These are phyloP conservation scores for Suillus spraguei DNA, from an alignment of 768 basidiomycete species.

Conservation along the genomic window DNA sequence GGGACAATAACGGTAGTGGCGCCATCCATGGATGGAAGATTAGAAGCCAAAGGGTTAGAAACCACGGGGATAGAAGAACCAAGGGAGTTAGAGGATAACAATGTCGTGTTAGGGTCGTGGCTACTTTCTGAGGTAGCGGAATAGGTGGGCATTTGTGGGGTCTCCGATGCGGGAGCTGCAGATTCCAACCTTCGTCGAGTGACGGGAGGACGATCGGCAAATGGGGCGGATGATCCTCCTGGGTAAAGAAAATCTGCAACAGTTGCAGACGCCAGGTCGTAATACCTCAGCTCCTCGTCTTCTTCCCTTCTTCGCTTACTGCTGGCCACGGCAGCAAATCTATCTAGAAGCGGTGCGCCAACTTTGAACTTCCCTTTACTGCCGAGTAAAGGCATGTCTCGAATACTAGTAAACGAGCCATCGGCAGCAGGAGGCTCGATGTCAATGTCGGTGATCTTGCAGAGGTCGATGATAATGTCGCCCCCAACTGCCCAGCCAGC, in stretches of 20 bases:
- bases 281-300: conserved; percentile 51
- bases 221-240: conserved; percentile 7
- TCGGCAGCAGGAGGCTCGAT: conserved; percentile 61
- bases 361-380: conserved; percentile 56
- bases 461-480: conserved; percentile 83
- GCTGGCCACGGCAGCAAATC: conserved; percentile 14
- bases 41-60: not conserved
- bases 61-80: conserved; percentile 1
- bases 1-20: conserved; percentile 6
- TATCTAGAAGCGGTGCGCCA: conserved; percentile 13
- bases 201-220: conserved; percentile 22
- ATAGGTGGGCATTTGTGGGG: conserved; percentile 1
- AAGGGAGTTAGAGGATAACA: not conserved
- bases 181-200: conserved; percentile 22
- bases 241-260: conserved; percentile 53
- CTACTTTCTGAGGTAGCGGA: not conserved
- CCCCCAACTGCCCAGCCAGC: conserved; percentile 89
- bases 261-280: conserved; percentile 55
- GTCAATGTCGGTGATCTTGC: conserved; percentile 64
- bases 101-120: not conserved
- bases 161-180: not conserved
- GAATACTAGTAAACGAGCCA: conserved; percentile 62
- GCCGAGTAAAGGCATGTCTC: conserved; percentile 51
- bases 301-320: conserved; percentile 63
- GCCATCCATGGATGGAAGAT: not conserved